Percentiles rank a stretch among this genome's conserved stretches.
phyloP scores from a whole-genome alignment of 495 filamentous ascomycete species.

The Lophium mytilinum region DNA sequence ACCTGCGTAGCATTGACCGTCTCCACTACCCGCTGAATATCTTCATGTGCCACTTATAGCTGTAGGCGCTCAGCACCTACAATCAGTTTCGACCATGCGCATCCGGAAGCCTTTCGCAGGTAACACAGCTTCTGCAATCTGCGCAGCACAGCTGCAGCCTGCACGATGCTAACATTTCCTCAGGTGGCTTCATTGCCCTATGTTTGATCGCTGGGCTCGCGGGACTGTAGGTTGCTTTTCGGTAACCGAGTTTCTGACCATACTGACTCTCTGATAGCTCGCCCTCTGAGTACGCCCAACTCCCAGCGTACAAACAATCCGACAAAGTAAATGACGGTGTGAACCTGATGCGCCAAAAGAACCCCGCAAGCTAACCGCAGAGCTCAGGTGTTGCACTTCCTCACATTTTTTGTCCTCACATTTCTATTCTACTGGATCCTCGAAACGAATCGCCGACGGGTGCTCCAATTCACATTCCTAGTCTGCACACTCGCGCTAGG shows the following conservation, averaged over 20 bases:
- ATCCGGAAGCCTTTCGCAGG: slow-evolving; percentile 26
- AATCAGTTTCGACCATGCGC: slow-evolving; percentile 5
- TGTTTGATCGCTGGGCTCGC: slow-evolving; percentile 54
- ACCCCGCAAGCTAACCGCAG: no score
- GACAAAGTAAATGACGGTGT: slow-evolving; percentile 51
- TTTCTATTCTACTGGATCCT: slow-evolving; percentile 86
- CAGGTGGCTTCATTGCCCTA: slow-evolving; percentile 72
- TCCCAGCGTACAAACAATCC: slow-evolving; percentile 43
- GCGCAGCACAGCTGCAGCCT: not conserved
- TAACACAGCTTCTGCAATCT: not conserved
- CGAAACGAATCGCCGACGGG: slow-evolving; percentile 78
- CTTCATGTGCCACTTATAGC: not conserved
- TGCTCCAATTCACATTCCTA: slow-evolving; percentile 74
- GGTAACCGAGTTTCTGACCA: no score
- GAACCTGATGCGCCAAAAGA: no score
- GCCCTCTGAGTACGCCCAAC: slow-evolving; percentile 14
- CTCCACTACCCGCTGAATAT: no score
- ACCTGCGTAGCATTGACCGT: no score
- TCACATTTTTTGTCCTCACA: slow-evolving; percentile 86
- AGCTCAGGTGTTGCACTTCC: slow-evolving; percentile 58
- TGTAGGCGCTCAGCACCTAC: not conserved
- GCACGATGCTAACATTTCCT: not conserved
- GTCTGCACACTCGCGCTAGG: slow-evolving; percentile 66
- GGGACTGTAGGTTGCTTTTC: not conserved
- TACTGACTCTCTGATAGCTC: not conserved